Percentiles rank a stretch among this genome's conserved stretches.
phyloP scores from a whole-genome alignment of 257 asterid genomes.

The Solanum appendiculatum region DNA sequence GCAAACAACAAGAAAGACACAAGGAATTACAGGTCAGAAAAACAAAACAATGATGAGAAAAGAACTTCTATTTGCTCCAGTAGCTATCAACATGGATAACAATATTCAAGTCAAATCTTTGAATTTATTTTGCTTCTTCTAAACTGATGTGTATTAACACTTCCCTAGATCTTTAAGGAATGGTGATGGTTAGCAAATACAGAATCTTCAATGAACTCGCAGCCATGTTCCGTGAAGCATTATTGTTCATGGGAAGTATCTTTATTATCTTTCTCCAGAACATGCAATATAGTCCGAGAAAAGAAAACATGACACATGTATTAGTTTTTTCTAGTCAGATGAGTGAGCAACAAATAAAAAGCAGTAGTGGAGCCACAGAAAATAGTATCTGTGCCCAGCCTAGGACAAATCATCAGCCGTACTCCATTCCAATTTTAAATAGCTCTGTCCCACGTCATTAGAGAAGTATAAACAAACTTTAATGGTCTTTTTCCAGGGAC shows the following conservation, averaged over 20 bases:
- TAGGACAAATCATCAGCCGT: background rate
- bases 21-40: background rate
- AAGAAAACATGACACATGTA: background rate
- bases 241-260: background rate
- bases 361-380: background rate
- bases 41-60: background rate
- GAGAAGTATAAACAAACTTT: background rate
- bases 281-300: background rate
- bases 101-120: background rate
- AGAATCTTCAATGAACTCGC: background rate
- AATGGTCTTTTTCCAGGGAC: background rate
- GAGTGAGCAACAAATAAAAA: background rate
- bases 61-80: background rate
- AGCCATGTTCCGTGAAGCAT: background rate
- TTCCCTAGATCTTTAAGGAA: background rate
- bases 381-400: background rate
- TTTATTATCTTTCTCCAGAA: background rate
- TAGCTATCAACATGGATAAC: background rate
- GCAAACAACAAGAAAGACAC: background rate
- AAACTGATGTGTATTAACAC: background rate
- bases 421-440: background rate
- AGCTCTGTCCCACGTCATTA: background rate
- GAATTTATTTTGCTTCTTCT: background rate
- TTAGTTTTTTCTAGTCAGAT: background rate
- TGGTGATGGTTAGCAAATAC: background rate